Percentiles rank a stretch among this genome's conserved stretches.
Conservation (phyloP, 2,329 filamentous ascomycete species). For the Mycosphaerella sp. region DNA sequence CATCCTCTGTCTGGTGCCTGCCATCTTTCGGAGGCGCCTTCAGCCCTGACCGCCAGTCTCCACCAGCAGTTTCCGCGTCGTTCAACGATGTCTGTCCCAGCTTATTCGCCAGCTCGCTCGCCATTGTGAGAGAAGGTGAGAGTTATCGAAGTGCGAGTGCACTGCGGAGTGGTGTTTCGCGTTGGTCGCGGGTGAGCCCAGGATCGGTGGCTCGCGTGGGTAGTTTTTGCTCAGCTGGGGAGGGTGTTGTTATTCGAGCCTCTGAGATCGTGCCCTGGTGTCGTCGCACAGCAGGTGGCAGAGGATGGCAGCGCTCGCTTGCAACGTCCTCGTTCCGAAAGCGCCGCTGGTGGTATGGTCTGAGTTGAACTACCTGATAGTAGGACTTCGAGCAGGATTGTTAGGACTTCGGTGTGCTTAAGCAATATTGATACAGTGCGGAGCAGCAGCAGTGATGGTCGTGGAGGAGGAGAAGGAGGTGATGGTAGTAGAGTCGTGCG, state of each 20-base stretch:
- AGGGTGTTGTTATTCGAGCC: neutral
- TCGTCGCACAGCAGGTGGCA: neutral
- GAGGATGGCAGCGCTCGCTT: no score
- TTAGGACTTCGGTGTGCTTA: neutral
- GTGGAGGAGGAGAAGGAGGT: no score
- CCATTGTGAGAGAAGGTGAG: conserved; percentile 34
- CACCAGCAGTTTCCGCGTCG: conserved; percentile 45
- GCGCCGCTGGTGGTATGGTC: neutral
- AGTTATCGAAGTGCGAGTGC: conserved; percentile 4
- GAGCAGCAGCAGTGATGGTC: neutral
- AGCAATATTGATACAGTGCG: neutral
- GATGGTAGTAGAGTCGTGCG: neutral
- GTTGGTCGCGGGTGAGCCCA: neutral
- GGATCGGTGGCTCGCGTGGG: neutral
- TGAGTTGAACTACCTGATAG: neutral
- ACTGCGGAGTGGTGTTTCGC: neutral
- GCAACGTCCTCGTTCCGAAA: neutral
- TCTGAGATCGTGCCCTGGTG: neutral
- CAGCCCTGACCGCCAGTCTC: conserved; percentile 69
- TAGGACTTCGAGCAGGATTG: neutral
- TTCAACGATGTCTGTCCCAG: conserved; percentile 51
- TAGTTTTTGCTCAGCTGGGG: neutral
- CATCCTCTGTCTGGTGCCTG: conserved; percentile 88
- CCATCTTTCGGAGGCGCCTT: conserved; percentile 68
- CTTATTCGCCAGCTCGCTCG: conserved; percentile 50